phyloP scores from a whole-genome alignment of 768 basidiomycete genomes.

The Phallus indusiatus region DNA sequence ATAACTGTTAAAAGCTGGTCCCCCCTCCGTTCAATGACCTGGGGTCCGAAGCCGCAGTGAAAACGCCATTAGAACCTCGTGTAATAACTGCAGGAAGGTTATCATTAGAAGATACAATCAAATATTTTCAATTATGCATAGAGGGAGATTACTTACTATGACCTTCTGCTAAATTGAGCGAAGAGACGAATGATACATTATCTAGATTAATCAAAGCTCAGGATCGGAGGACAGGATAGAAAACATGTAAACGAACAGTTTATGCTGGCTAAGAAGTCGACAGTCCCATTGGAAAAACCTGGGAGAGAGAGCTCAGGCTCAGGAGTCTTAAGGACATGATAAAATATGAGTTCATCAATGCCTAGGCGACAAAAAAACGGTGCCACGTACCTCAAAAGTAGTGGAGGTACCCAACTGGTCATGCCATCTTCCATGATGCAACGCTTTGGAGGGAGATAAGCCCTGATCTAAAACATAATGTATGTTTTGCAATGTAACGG shows the following conservation, averaged over 20 bases:
- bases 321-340: not conserved
- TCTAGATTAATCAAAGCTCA: not conserved
- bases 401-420: conserved; percentile 19
- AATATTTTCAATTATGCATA: not conserved
- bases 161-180: not conserved
- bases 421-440: conserved; percentile 18
- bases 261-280: conserved; percentile 12
- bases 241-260: conserved; percentile 7
- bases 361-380: not conserved
- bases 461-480: conserved; percentile 27
- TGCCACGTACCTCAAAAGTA: conserved; percentile 15
- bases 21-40: conserved; percentile 8
- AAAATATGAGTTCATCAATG: not conserved
- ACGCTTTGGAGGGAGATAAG: conserved; percentile 14
- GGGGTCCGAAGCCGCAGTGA: conserved; percentile 11
- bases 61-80: not conserved
- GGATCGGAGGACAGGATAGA: not conserved
- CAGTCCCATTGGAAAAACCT: conserved; percentile 13
- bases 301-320: conserved; percentile 11
- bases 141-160: not conserved
- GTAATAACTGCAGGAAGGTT: not conserved
- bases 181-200: not conserved
- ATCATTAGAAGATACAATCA: not conserved
- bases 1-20: not conserved
- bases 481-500: conserved; percentile 27